These are phyloP conservation scores for Marasmius oreades DNA, from an alignment of 1,284 basidiomycete genomes.

Conservation along the genomic window DNA sequence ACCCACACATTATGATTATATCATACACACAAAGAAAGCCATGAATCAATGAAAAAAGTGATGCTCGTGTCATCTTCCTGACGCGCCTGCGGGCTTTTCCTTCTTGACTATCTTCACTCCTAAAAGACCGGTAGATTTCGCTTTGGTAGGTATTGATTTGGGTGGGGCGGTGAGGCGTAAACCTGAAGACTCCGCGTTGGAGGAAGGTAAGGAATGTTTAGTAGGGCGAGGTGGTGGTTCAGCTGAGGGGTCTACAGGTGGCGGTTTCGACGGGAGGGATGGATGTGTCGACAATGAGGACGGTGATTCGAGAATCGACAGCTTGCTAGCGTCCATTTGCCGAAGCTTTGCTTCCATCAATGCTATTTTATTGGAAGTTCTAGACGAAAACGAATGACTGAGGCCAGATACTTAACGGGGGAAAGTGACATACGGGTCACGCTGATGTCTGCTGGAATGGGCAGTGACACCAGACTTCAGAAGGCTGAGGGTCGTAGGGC, in stretches of 20 bases:
- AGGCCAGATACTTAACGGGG: neutral
- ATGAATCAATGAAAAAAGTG: too few relatives aligned
- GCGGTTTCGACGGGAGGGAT: constrained; percentile 51
- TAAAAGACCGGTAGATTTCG: neutral
- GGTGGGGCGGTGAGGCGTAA: neutral
- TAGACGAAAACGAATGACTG: constrained; percentile 26
- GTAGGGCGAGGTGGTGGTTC: neutral
- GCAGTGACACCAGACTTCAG: constrained; percentile 69
- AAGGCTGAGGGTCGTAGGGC: constrained; percentile 85
- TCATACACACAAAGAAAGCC: too few relatives aligned
- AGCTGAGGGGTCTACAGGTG: constrained; percentile 14
- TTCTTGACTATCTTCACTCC: constrained; percentile 14
- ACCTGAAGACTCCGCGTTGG: neutral
- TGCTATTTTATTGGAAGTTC: constrained; percentile 87
- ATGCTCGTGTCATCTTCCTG: neutral
- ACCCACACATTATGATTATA: too few relatives aligned
- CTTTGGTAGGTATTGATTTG: neutral
- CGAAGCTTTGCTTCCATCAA: constrained; percentile 93
- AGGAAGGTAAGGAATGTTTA: neutral
- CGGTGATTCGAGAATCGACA: constrained; percentile 16
- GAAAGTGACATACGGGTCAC: constrained; percentile 53
- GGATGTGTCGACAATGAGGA: constrained; percentile 34
- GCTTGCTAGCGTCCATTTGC: constrained; percentile 57
- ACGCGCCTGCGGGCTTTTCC: neutral
- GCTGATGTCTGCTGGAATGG: constrained; percentile 29